Evolutionary conservation across 768 basidiomycete genomes (phyloP), one percentile per base, ranked within the genome.

Genomic region (Macrocybe gigantea): DNA sequence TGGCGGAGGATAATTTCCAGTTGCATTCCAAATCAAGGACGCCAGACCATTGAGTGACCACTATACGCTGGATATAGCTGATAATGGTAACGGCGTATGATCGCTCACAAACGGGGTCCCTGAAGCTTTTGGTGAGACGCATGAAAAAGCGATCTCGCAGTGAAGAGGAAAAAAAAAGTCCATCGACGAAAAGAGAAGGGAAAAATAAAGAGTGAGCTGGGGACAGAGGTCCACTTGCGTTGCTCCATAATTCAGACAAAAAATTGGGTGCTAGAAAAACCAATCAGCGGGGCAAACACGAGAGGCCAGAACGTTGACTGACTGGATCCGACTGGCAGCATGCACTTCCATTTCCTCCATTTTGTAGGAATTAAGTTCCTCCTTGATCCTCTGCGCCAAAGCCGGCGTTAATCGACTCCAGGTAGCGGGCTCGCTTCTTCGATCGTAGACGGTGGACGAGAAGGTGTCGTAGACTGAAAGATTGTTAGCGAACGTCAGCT

Each of bases 331-430:
- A 67, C 91, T 94, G 43, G 87, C 74, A 56, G 89, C 88, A 67
- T 98, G 95, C 52, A 99, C 93, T 64, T 94, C 92, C 95, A 99
- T 98, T 72, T 97, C 93, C 68, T 95, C 93, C 88, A 97, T 91
- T 77, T 98, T 98, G 70, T 90, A 98, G 48, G 91, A 92, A 68
- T 99, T 99, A 45, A 99, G 74, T 69, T 95, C 92, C 70, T 95
- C 93, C 77, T 99, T 99, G 66, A 99, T 98, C 58, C 86, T 78
- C 73, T 97, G 92, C 36, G 95, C 95, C 59, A 98, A 72, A 49
- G 87, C 83, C 38, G 95, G 96, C 45, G 96, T 99, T 59, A 99
- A 69, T 36, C 90, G 79, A 68, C 94, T 97, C 84, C 93, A 97
- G 29, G 95, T 98, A 41, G 93, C 94, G 14, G 92, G 93, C 66